These are phyloP conservation scores for Quercus wislizeni DNA, from an alignment of 306 rosid species.

Conservation along the genomic window DNA sequence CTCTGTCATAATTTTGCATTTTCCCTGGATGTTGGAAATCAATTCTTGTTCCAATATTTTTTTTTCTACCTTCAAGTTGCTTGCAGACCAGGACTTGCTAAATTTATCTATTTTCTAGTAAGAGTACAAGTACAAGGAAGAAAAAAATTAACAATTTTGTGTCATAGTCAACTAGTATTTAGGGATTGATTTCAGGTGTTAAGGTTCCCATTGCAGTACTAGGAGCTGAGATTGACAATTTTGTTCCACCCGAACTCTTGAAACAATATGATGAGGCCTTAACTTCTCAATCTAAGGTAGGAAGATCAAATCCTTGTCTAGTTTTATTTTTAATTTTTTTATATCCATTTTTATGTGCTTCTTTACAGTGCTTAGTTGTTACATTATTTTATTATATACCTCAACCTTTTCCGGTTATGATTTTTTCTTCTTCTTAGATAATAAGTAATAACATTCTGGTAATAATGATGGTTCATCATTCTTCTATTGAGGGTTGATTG, in stretches of 20 bases:
- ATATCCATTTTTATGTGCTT: no score
- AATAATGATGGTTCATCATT: no score
- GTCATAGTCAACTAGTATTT: background rate
- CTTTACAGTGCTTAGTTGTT: no score
- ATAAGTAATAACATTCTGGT: no score
- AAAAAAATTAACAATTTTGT: background rate
- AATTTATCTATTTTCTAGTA: background rate
- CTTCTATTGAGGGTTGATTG: no score
- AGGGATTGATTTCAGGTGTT: conserved; percentile 40
- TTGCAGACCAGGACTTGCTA: background rate
- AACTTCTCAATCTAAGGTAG: conserved; percentile 49
- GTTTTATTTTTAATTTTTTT: background rate
- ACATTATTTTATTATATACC: no score
- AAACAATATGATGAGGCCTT: conserved; percentile 60
- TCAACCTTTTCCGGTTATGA: no score
- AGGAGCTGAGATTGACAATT: conserved; percentile 57
- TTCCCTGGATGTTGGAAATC: no score
- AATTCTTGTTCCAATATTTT: no score
- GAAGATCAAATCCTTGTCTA: background rate
- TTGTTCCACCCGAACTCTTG: conserved; percentile 53
- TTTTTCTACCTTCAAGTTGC: no score
- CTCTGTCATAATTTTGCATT: no score
- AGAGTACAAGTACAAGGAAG: background rate
- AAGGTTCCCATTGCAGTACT: conserved; percentile 48
- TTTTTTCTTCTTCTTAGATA: no score